Evolutionary conservation across 2,329 filamentous ascomycete genomes (phyloP).

Genomic region (Colletotrichum sp.): DNA sequence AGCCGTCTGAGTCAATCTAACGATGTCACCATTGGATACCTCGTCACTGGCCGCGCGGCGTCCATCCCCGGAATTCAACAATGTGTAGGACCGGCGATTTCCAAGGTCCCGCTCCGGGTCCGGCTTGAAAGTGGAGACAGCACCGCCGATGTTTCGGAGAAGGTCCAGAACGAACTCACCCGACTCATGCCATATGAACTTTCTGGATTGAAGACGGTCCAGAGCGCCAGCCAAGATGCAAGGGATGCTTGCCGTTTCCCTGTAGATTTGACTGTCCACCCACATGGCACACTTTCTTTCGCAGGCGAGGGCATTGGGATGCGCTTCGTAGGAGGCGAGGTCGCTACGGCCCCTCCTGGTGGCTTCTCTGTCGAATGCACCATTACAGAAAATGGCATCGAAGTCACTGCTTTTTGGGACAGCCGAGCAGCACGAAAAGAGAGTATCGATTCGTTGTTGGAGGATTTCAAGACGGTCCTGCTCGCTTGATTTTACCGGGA

Average conservation of each 20-base stretch:
- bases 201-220: background rate
- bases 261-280: background rate
- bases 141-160: background rate
- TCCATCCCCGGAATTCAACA: background rate
- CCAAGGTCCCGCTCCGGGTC: background rate
- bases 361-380: slow-evolving; percentile 1
- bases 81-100: background rate
- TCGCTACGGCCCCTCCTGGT: background rate
- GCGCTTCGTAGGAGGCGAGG: background rate
- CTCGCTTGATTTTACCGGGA: background rate
- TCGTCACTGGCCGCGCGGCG: background rate
- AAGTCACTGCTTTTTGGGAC: background rate
- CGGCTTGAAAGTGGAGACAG: background rate
- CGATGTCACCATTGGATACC: slow-evolving; percentile 1
- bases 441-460: background rate
- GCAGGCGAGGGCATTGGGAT: background rate
- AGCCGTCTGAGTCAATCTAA: background rate
- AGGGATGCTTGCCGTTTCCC: slow-evolving; percentile 7
- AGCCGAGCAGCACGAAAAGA: background rate
- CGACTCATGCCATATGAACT: slow-evolving; percentile 2
- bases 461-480: background rate
- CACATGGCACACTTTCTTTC: background rate
- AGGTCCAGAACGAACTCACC: background rate
- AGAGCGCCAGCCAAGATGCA: background rate
- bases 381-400: background rate